Percentiles rank a stretch among this genome's conserved stretches.
Evolutionary conservation across 305 asterid genomes (phyloP).

Genomic region (Salvia sclarea): DNA sequence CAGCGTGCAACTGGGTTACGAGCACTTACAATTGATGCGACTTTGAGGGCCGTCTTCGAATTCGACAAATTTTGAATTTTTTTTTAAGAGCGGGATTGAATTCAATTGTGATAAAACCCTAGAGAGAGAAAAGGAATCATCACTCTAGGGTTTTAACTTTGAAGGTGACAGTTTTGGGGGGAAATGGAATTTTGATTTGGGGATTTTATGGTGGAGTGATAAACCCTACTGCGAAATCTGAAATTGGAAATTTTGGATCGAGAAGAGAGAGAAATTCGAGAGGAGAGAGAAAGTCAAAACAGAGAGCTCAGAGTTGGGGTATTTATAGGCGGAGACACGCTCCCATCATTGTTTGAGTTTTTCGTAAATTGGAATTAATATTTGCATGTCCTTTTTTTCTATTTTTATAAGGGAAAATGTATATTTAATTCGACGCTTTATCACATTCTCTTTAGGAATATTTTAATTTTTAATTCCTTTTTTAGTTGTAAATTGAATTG

Average conservation of each 20-base stretch:
- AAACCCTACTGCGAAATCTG: conserved; percentile 43
- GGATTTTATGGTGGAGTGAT: conserved; percentile 33
- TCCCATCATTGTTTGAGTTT: not conserved
- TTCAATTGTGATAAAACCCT: conserved; percentile 36
- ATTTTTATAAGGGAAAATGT: too few species aligned
- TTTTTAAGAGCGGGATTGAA: conserved; percentile 23
- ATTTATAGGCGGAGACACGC: conserved; percentile 32
- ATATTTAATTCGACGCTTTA: too few species aligned
- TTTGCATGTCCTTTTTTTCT: not conserved
- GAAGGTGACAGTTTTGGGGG: conserved; percentile 35
- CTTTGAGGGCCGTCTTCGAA: conserved; percentile 23
- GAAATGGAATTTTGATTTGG: conserved; percentile 28
- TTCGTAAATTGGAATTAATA: not conserved
- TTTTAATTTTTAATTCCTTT: too few species aligned
- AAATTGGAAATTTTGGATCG: conserved; percentile 35
- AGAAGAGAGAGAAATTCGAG: conserved; percentile 18
- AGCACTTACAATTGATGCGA: conserved; percentile 36
- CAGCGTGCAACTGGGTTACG: conserved; percentile 20
- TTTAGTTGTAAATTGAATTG: too few species aligned
- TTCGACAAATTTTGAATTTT: conserved; percentile 3
- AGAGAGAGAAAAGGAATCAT: conserved; percentile 34
- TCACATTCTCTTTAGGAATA: too few species aligned
- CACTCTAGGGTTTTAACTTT: conserved; percentile 40
- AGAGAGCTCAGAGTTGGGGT: not conserved
- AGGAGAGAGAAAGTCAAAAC: conserved; percentile 11